Base-by-base conservation (phyloP, 495 filamentous ascomycete species). In the Immersiella caudata region DNA sequence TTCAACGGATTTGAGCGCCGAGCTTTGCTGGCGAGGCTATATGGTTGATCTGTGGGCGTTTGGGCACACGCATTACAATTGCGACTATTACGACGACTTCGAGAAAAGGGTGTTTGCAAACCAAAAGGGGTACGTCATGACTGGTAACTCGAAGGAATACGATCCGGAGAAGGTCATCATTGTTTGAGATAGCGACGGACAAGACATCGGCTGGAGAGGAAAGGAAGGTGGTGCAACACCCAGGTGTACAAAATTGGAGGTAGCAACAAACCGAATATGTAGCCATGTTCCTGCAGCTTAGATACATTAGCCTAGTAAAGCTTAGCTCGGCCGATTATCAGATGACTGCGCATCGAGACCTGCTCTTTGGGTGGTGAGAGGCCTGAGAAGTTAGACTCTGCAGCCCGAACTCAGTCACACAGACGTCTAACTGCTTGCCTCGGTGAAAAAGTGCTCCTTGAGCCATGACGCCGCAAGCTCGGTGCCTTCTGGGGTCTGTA, bases 51-150 rank as follows among this genome's bases (percentile, higher is more conserved):
- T 85, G n/a, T 85, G 83, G 84, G 85, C 80, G 14, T 88, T 84
- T 72, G 84, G 84, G 0, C 83, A 87, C 68, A 88, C 84, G 3
- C 85, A 87, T 74, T 84, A 74, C 62, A 85, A 64, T 35, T 65
- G 65, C 26, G 65, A 67, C 20, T 70, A 60, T 35, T 18, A 54
- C 22, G 74, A 76, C 21, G 64, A 55, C 22, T 55, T 40, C 2
- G 65, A 55, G n/a, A 70, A 67, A 56, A 29, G 70, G 50, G 61
- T 76, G 20, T 35, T 71, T 40, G 63, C 73, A 3, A 78, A 80
- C 58, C 78, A 79, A 60, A 67, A 67, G 63, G 78, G 79, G 0
- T 79, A 79, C 50, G 26, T 55, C 4, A 26, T 36, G 51, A 16
- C 11, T 1, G 6, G n/a, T 9, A 2, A 52, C 16, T 7, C 40